These are phyloP conservation scores for Groenewaldozyma sp. DNA, from an alignment of 1,139 yeast genomes.

Conservation along the genomic window DNA sequence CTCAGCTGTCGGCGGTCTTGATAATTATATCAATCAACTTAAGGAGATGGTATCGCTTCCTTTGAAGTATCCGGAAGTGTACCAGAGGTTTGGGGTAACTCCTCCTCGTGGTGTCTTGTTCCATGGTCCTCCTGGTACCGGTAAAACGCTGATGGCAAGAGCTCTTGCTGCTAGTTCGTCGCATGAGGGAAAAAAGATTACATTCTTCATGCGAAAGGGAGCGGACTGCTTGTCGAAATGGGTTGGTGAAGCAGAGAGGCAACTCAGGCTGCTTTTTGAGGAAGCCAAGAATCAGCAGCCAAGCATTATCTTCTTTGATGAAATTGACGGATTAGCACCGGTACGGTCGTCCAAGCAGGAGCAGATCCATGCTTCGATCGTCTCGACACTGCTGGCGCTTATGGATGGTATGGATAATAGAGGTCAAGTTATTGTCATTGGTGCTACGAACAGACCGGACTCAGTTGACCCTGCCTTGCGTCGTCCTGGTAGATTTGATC, in stretches of 20 bases:
- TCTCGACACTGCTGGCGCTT: conserved; percentile 76
- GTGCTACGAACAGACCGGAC: conserved; percentile 97
- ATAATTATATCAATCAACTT: conserved; percentile 78
- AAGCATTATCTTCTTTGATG: conserved; percentile 90
- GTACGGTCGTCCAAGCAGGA: conserved; percentile 66
- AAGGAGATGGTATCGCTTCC: conserved; percentile 98
- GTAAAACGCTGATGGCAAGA: conserved; percentile 96
- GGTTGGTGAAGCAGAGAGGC: conserved; percentile 99
- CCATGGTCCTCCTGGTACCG: conserved; percentile 99
- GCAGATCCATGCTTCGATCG: conserved; percentile 90
- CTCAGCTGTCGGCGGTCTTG: conserved; percentile 85
- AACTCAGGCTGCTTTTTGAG: conserved; percentile 79
- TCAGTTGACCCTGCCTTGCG: conserved; percentile 95
- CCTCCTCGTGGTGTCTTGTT: conserved; percentile 97
- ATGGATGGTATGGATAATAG: conserved; percentile 99
- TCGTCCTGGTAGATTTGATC: conserved; percentile 95
- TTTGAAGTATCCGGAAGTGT: conserved; percentile 84
- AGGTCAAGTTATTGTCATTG: conserved; percentile 96
- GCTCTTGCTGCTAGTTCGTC: conserved; percentile 96
- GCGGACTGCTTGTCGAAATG: conserved; percentile 96
- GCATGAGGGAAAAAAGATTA: conserved; percentile 67
- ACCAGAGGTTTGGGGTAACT: conserved; percentile 79
- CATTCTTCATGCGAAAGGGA: conserved; percentile 97
- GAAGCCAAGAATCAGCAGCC: conserved; percentile 97
- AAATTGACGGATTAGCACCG: conserved; percentile 90